A percentile compares a stretch with the other conserved stretches of the same genome.
phyloP scores from a whole-genome alignment of 2,329 filamentous ascomycete genomes.

The Arthrobotrys musiformis region DNA sequence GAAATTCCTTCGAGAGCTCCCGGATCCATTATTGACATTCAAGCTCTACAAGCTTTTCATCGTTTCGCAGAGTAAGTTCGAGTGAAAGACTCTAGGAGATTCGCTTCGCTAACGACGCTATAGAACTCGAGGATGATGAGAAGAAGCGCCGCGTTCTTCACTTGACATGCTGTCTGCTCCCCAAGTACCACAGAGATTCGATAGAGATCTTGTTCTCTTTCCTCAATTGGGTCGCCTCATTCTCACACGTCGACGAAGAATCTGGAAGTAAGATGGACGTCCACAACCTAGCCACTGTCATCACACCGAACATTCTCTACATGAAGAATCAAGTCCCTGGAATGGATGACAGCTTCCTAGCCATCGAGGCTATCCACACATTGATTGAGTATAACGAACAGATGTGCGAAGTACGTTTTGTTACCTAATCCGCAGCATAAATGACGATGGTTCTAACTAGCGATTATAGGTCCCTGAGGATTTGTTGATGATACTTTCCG shows the following conservation, averaged over 20 bases:
- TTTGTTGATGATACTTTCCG: constrained; percentile 83
- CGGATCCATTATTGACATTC: constrained; percentile 92
- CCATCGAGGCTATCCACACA: constrained; percentile 90
- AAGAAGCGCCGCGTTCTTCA: constrained; percentile 87
- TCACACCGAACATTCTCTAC: constrained; percentile 93
- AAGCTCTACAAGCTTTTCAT: constrained; percentile 94
- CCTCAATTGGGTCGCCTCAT: constrained; percentile 96
- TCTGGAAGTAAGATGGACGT: constrained; percentile 99
- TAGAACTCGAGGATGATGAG: constrained; percentile 80
- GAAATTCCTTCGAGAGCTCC: constrained; percentile 92
- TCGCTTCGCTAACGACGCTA: constrained; percentile 43
- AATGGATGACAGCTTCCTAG: constrained; percentile 89
- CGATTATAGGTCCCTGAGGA: constrained; percentile 84
- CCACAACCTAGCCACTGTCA: constrained; percentile 95
- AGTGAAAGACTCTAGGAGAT: not conserved
- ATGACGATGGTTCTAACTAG: not conserved
- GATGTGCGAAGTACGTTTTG: constrained; percentile 89
- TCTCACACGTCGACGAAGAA: constrained; percentile 96
- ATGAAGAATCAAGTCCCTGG: constrained; percentile 71
- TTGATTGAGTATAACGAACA: constrained; percentile 93
- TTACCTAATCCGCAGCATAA: not conserved
- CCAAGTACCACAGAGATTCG: constrained; percentile 90
- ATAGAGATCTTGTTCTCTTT: constrained; percentile 96
- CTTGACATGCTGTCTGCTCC: constrained; percentile 88
- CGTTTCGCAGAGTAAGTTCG: constrained; percentile 76